phyloP scores from a whole-genome alignment of 345 rosid species.

The Laguncularia racemosa region DNA sequence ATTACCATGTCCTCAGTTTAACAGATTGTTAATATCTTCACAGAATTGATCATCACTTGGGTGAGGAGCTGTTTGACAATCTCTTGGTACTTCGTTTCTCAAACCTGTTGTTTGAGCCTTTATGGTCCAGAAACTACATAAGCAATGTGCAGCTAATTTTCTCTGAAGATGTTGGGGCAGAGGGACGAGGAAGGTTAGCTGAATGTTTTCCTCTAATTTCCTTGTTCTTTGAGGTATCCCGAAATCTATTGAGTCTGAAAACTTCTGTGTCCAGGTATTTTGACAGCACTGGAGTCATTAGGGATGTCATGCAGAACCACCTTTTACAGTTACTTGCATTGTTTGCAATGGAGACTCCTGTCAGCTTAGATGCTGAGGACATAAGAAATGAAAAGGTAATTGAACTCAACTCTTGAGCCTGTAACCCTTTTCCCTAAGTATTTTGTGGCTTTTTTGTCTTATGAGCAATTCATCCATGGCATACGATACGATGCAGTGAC shows the following conservation, averaged over 20 bases:
- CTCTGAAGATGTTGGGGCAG: conserved; percentile 43
- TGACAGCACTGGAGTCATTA: conserved; percentile 40
- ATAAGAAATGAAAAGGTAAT: conserved; percentile 43
- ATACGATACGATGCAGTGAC: neutral
- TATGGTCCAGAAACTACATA: conserved; percentile 49
- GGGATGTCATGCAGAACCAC: conserved; percentile 50
- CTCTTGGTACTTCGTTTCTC: conserved; percentile 49
- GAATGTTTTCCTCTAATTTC: neutral
- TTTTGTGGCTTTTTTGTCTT: neutral
- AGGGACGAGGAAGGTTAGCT: conserved; percentile 42
- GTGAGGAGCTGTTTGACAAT: conserved; percentile 47
- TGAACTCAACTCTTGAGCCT: no score
- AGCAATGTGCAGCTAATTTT: conserved; percentile 43
- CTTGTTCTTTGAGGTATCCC: neutral
- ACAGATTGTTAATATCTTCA: neutral
- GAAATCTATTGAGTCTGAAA: neutral
- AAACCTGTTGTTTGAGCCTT: conserved; percentile 43
- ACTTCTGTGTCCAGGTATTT: conserved; percentile 22
- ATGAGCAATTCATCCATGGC: no score
- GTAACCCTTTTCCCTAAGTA: neutral
- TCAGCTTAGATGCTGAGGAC: conserved; percentile 48
- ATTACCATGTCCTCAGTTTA: neutral
- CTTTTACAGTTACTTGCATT: conserved; percentile 42
- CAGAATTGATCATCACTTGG: conserved; percentile 51
- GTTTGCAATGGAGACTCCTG: conserved; percentile 58